Conservation (phyloP, 495 filamentous ascomycete genomes). For the Penicillium soppii region DNA sequence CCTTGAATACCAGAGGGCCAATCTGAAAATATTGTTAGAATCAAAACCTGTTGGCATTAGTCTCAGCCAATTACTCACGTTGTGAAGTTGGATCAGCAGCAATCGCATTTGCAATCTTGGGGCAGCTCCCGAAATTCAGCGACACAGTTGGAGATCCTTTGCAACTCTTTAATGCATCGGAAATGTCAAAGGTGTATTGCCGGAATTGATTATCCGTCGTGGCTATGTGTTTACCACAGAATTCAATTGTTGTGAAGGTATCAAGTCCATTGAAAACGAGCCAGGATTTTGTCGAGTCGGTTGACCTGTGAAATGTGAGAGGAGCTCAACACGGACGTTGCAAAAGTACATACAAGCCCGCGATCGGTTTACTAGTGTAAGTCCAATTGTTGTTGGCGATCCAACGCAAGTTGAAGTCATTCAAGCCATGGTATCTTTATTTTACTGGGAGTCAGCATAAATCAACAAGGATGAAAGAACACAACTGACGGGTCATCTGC, state of each 20-base stretch:
- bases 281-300: constrained; percentile 39
- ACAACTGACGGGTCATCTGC: constrained; percentile 46
- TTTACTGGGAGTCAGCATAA: constrained; percentile 1
- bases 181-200: constrained; percentile 68
- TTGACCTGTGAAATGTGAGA: constrained; percentile 19
- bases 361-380: constrained; percentile 54
- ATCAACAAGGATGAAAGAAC: constrained; percentile 16
- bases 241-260: constrained; percentile 60
- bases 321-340: not conserved
- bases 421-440: constrained; percentile 51
- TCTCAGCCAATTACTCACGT: constrained; percentile 31
- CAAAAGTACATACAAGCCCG: constrained; percentile 41
- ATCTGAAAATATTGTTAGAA: constrained; percentile 17
- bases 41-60: not conserved
- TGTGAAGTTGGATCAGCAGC: constrained; percentile 54
- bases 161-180: constrained; percentile 49
- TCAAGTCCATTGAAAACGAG: constrained; percentile 67
- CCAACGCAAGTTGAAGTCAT: constrained; percentile 65
- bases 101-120: constrained; percentile 52
- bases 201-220: constrained; percentile 71
- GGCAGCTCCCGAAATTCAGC: constrained; percentile 58
- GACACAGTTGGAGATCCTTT: constrained; percentile 37
- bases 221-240: constrained; percentile 61
- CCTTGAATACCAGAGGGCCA: constrained; percentile 49
- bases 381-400: constrained; percentile 61